These are phyloP conservation scores for Russula sp. DNA, from an alignment of 768 basidiomycete species.

Conservation along the genomic window DNA sequence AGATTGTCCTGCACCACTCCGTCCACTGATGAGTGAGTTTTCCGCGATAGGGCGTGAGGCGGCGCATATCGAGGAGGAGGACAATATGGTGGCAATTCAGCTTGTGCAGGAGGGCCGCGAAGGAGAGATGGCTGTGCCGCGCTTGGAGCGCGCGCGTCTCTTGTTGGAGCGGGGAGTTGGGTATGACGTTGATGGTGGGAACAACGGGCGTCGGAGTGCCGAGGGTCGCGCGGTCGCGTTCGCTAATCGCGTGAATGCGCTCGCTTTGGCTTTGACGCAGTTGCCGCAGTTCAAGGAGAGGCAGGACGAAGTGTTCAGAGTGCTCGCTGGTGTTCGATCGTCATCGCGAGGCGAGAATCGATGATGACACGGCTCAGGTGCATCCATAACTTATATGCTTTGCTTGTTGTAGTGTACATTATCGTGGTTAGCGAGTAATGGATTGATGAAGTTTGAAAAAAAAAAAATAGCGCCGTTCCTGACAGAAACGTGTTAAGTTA, in stretches of 20 bases:
- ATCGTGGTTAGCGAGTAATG: too few relatives aligned
- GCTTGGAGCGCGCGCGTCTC: slow-evolving; percentile 55
- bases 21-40: slow-evolving; percentile 70
- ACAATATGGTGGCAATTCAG: slow-evolving; percentile 51
- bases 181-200: slow-evolving; percentile 34
- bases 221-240: slow-evolving; percentile 68
- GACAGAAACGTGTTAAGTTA: too few relatives aligned
- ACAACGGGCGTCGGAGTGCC: slow-evolving; percentile 47
- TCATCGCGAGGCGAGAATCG: not conserved
- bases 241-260: slow-evolving; percentile 71
- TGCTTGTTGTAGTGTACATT: too few relatives aligned
- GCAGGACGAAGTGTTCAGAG: slow-evolving; percentile 67
- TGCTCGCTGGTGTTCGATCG: slow-evolving; percentile 47
- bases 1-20: slow-evolving; percentile 60
- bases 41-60: slow-evolving; percentile 52
- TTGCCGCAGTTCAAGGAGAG: slow-evolving; percentile 70
- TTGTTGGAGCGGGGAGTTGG: slow-evolving; percentile 63
- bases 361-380: not conserved
- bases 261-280: slow-evolving; percentile 68
- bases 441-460: too few relatives aligned
- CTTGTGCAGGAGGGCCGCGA: slow-evolving; percentile 39
- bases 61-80: slow-evolving; percentile 50
- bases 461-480: too few relatives aligned
- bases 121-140: slow-evolving; percentile 41
- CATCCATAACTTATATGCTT: not conserved